Percentiles rank a stretch among this genome's conserved stretches.
These are phyloP conservation scores for Helenozyma baotianmanensis DNA, from an alignment of 805 yeast genomes.

Conservation along the genomic window DNA sequence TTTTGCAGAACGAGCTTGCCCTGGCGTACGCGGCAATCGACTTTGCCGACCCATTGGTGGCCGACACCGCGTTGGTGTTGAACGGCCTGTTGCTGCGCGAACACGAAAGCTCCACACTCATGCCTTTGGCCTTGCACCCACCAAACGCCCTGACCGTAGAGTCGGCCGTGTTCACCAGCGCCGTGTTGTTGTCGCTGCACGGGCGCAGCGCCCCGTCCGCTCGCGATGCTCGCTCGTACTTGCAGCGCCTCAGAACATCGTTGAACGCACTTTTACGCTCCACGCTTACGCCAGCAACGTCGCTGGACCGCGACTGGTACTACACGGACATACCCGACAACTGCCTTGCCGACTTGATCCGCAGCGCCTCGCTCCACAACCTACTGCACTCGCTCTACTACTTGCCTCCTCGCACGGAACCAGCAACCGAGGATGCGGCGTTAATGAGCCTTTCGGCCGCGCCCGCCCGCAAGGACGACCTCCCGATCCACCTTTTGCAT, in stretches of 20 bases:
- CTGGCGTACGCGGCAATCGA: constrained; percentile 3
- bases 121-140: constrained; percentile 11
- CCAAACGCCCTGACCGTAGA: constrained; percentile 5
- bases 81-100: constrained; percentile 3
- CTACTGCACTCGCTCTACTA: constrained; percentile 10
- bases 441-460: background rate
- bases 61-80: background rate
- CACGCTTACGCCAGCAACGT: background rate
- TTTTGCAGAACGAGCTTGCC: constrained; percentile 4
- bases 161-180: constrained; percentile 1
- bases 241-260: constrained; percentile 3
- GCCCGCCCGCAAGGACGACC: constrained; percentile 12
- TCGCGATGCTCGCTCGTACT: background rate
- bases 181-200: constrained; percentile 3
- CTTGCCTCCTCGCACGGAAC: constrained; percentile 11
- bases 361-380: constrained; percentile 9
- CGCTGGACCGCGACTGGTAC: background rate
- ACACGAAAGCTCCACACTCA: constrained; percentile 7
- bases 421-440: background rate
- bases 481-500: constrained; percentile 47
- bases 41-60: background rate
- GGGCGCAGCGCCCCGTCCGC: background rate
- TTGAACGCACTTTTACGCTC: constrained; percentile 1
- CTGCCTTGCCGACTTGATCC: constrained; percentile 8
- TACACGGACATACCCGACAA: constrained; percentile 7